These are phyloP conservation scores for Solanum appendiculatum DNA, from an alignment of 257 asterid species.

Conservation along the genomic window DNA sequence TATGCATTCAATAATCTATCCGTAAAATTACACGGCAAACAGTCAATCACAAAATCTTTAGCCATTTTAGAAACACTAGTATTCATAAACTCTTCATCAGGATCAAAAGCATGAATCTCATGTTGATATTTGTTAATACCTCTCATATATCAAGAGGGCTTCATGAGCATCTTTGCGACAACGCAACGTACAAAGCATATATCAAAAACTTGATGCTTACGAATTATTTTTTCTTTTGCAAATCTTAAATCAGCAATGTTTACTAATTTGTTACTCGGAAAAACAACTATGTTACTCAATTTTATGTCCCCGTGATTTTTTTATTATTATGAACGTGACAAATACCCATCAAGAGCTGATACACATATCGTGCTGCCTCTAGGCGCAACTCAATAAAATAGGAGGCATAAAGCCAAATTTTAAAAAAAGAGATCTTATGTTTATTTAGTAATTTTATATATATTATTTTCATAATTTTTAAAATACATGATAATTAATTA, in stretches of 20 bases:
- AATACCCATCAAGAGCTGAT: neutral
- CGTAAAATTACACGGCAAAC: neutral
- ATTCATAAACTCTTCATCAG: neutral
- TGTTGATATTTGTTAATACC: neutral
- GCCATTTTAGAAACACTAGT: neutral
- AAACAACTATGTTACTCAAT: neutral
- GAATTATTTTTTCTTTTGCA: no score
- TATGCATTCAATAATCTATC: neutral
- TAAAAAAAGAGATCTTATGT: no score
- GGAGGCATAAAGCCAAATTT: no score
- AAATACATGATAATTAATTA: no score
- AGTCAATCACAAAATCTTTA: neutral
- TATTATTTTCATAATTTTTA: no score
- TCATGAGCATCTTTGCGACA: neutral
- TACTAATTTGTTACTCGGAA: neutral
- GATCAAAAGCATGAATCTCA: no score
- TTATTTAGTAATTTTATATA: no score
- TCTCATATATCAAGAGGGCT: neutral
- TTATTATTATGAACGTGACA: neutral
- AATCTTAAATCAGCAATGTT: neutral
- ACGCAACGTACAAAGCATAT: neutral
- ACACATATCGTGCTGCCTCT: neutral
- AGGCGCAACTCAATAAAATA: no score
- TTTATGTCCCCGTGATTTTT: neutral
- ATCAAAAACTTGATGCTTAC: neutral